Percentiles rank a stretch among this genome's conserved stretches.
Conservation (phyloP, 2,329 filamentous ascomycete genomes). For the Penicillium hesseltinei region DNA sequence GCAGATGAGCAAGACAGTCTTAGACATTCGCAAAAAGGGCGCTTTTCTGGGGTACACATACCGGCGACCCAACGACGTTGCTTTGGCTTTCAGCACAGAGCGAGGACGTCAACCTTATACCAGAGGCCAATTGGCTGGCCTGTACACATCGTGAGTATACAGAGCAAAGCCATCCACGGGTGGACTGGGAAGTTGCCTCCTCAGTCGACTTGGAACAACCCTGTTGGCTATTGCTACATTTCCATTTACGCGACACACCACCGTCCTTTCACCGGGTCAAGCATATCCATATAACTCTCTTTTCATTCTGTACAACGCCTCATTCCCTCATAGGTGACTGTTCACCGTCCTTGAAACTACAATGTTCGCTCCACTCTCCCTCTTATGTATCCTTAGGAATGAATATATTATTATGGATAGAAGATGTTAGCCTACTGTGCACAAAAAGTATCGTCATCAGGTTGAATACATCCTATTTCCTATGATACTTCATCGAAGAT, state of each 20-base stretch:
- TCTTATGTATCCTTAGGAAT: constrained; percentile 14
- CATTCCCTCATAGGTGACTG: neutral
- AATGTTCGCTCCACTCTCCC: neutral
- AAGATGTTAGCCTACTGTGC: neutral
- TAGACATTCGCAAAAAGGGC: constrained; percentile 75
- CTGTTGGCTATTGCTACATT: neutral
- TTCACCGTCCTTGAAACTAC: neutral
- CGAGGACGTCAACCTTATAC: constrained; percentile 29
- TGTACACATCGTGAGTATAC: constrained; percentile 21
- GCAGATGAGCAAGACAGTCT: constrained; percentile 61
- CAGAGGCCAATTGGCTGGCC: constrained; percentile 24
- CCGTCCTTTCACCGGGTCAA: neutral
- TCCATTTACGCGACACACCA: neutral
- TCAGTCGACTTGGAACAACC: neutral
- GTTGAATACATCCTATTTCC: neutral
- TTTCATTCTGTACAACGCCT: neutral
- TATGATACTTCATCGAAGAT: neutral
- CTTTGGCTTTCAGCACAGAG: constrained; percentile 35
- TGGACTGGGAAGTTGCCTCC: neutral
- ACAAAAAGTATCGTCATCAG: neutral
- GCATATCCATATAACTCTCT: neutral
- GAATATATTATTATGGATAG: neutral
- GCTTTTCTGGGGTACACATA: constrained; percentile 93
- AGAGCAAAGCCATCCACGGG: neutral
- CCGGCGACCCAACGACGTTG: constrained; percentile 48